phyloP scores from a whole-genome alignment of 352 stramenopile genomes.

The Globisporangium ultimum region DNA sequence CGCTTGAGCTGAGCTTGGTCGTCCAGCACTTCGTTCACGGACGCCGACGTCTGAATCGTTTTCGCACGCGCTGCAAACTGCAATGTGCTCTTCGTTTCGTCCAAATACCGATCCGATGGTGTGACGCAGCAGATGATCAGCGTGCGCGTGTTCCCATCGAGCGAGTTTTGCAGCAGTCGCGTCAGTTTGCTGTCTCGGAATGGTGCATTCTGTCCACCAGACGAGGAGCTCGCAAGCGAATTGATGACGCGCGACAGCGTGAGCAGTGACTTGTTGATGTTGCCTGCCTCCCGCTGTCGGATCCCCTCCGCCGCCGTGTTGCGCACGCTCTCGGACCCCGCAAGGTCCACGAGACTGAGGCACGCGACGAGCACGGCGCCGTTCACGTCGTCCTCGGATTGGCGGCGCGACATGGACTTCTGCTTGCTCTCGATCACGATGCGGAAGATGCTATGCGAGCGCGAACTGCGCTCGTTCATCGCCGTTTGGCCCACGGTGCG shows the following conservation, averaged over 20 bases:
- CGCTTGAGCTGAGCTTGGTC: constrained; percentile 83
- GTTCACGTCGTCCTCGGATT: constrained; percentile 68
- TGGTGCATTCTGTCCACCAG: constrained; percentile 44
- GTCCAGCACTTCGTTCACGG: constrained; percentile 89
- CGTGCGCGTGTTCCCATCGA: constrained; percentile 90
- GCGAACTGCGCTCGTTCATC: constrained; percentile 82
- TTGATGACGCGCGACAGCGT: constrained; percentile 95
- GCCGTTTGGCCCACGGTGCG: constrained; percentile 61
- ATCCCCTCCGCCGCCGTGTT: constrained; percentile 94
- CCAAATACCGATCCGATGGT: constrained; percentile 64
- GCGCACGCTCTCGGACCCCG: constrained; percentile 95
- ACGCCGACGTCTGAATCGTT: constrained; percentile 78
- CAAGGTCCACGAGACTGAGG: constrained; percentile 97
- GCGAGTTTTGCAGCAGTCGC: constrained; percentile 88
- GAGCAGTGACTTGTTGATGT: constrained; percentile 97
- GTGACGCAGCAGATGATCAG: constrained; percentile 88
- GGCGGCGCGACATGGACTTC: constrained; percentile 37
- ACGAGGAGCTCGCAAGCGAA: constrained; percentile 39
- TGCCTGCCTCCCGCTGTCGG: constrained; percentile 94
- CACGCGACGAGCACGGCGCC: constrained; percentile 91
- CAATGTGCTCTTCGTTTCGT: constrained; percentile 88
- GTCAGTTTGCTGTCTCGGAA: constrained; percentile 92
- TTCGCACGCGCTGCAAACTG: constrained; percentile 93
- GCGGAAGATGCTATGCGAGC: constrained; percentile 81
- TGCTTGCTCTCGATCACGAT: constrained; percentile 84